Evolutionary conservation across 108 stramenopile species (phyloP), one percentile per base, ranked within the genome.

Genomic region (Stephanodiscus minutulus): DNA sequence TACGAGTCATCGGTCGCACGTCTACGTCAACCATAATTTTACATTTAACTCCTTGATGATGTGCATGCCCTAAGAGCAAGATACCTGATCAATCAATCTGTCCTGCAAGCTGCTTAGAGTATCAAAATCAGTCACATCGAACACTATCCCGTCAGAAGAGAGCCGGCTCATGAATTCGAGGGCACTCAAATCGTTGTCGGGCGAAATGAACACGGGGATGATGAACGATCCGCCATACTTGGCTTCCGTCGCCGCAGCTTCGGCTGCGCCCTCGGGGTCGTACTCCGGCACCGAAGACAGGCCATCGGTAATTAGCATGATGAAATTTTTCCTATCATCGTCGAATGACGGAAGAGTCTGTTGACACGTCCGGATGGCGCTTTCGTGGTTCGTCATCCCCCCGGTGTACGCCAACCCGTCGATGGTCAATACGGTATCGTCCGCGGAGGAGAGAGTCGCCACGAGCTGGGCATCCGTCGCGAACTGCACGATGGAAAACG

Each of bases 261-360:
- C 46, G 7, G 76, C 76, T 7, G 25, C 68, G 8, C 43, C 27
- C 31, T 65, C 64, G 15, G 76, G 63, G 48, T 69, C 49, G 12
- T 41, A 47, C 24, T 50, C 43, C 4, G 44, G 48, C 7, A 37
- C 48, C 25, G 68, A 35, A 11, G 76, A 61, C 21, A 60, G 9
- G 7, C 76, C 76, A 50, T 77, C 76, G 15, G 76, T 70, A 50
- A 77, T 70, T 17, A 77, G 29, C 61, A 77, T 69, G 54, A 77
- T 77, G 41, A 77, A 64, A 22, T 77, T 77, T 37, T 64, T 61
- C 36, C 54, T 50, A 22, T 18, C 54, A 22, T 18, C 33, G 37
- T 50, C 25, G n/a, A 43, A 47, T 31, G 36, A 31, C 15, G 29
- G 24, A 15, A 74, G 43, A 20, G 50, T 65, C 15, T 22, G 17